phyloP scores from a whole-genome alignment of 2,329 filamentous ascomycete genomes.

The Diaporthe nobilis region DNA sequence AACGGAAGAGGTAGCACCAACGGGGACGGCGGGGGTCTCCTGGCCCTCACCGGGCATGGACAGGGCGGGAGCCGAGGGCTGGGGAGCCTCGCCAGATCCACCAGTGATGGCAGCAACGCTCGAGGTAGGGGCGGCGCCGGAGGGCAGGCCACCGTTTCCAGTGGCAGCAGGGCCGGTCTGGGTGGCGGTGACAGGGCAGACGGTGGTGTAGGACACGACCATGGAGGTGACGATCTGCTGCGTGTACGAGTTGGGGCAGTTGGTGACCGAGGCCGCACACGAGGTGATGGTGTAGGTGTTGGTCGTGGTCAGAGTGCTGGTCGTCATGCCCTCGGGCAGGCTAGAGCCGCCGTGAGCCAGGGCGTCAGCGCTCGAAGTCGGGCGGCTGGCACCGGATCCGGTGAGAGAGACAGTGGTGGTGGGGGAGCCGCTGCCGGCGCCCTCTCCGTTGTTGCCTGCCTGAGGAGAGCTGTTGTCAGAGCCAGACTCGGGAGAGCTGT shows the following conservation, averaged over 20 bases:
- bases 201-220: slow-evolving; percentile 45
- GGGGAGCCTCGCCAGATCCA: not conserved
- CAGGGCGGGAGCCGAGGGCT: not conserved
- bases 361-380: slow-evolving; percentile 30
- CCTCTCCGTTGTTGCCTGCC: slow-evolving; percentile 23
- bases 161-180: slow-evolving; percentile 35
- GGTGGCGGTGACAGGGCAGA: slow-evolving; percentile 47
- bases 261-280: slow-evolving; percentile 48
- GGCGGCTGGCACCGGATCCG: slow-evolving; percentile 4
- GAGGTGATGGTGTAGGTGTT: slow-evolving; percentile 50
- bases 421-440: slow-evolving; percentile 8
- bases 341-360: slow-evolving; percentile 24
- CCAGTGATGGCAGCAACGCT: slow-evolving; percentile 14
- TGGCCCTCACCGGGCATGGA: not conserved
- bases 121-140: slow-evolving; percentile 10
- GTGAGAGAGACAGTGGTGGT: slow-evolving; percentile 25
- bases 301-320: slow-evolving; percentile 46
- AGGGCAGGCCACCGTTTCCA: not conserved
- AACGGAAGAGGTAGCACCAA: slow-evolving; percentile 13
- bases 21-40: not conserved
- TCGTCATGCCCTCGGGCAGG: slow-evolving; percentile 42
- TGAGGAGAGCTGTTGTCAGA: slow-evolving; percentile 27
- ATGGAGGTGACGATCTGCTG: slow-evolving; percentile 48
- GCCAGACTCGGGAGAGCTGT: slow-evolving; percentile 1
- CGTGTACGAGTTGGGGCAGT: slow-evolving; percentile 49